Base-by-base conservation (phyloP, 2,329 filamentous ascomycete species). In the Geosmithia morbida region DNA sequence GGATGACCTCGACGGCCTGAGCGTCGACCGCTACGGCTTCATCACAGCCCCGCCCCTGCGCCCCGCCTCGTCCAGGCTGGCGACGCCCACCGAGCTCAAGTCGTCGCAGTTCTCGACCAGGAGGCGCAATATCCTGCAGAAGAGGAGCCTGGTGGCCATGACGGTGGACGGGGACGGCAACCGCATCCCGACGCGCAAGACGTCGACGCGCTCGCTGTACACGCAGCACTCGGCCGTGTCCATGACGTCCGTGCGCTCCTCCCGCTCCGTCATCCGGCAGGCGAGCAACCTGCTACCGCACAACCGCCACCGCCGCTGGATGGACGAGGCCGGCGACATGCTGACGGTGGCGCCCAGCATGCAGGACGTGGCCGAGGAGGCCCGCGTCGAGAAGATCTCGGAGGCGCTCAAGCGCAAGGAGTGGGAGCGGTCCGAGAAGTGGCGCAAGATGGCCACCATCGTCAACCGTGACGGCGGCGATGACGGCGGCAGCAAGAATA, bases 21-120 rank as follows among this genome's bases (percentile, higher is more conserved):
- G 79, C 57, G 74, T 84, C 51, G 80, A 84, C 62, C 72, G 80
- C 56, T 84, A 83, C 57, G 80, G 80, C 50, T 84, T 84, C 63
- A 84, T 84, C 55, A 71, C 61, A 46, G 57, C 65, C 42, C 68
- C 67, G n/a, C 66, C 67, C 16, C 33, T 16, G 33, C 66, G 66
- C 37, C 65, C 65, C 16, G 59, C 59, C 7, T 51, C 50, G 3
- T 67, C 71, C 18, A 64, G 66, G 30, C 59, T 65, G 20, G 64
- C 60, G 50, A 67, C 66, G 2, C 61, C 68, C 6, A 63, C 61
- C 26, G 67, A 69, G 48, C 57, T 63, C 20, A 66, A 61, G 50
- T 65, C 70, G 33, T 57, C 67, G 39, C 64, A 66, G 41, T 65
- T 63, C 47, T 68, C 71, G 41, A 62, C 68, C 51, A 70, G 68